Percentiles rank a stretch among this genome's conserved stretches.
Evolutionary conservation across 208 protist species (phyloP).

Genomic region (Crithidia fasciculata): DNA sequence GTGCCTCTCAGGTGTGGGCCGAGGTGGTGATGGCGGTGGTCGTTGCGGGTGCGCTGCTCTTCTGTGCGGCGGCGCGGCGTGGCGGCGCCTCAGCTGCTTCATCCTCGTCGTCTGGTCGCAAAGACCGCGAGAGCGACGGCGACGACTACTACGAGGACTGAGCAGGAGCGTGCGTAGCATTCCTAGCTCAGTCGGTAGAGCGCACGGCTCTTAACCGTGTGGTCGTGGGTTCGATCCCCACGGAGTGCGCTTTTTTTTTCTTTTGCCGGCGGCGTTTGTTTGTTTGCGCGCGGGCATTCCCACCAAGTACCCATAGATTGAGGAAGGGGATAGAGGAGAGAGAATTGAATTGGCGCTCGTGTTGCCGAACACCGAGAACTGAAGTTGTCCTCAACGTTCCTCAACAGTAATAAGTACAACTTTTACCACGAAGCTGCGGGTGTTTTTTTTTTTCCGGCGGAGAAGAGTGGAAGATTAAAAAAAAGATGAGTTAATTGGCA

Average conservation of each 20-base stretch:
- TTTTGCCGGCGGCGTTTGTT: background rate
- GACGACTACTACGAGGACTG: slow-evolving; percentile 34
- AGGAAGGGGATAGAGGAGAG: no score
- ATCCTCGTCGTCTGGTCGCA: slow-evolving; percentile 1
- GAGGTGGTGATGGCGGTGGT: slow-evolving; percentile 37
- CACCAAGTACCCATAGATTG: background rate
- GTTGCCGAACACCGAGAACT: no score
- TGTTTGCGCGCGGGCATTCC: background rate
- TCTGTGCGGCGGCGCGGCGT: slow-evolving; percentile 45
- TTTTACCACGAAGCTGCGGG: no score
- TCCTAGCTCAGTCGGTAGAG: slow-evolving; percentile 98
- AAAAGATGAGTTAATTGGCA: no score
- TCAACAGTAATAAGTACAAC: no score
- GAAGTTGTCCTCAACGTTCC: no score
- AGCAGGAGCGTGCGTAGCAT: slow-evolving; percentile 18
- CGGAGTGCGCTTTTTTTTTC: slow-evolving; percentile 62
- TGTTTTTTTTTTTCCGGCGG: no score
- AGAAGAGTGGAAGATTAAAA: no score
- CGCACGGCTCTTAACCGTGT: slow-evolving; percentile 97
- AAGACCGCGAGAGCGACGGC: slow-evolving; percentile 20
- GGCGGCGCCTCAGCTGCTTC: background rate
- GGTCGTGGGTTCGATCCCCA: slow-evolving; percentile 97
- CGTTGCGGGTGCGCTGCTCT: slow-evolving; percentile 30
- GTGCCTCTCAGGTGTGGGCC: slow-evolving; percentile 33
- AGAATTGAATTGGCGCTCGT: no score